Evolutionary conservation across 768 basidiomycete species (phyloP).

Genomic region (Mycena vitilis): DNA sequence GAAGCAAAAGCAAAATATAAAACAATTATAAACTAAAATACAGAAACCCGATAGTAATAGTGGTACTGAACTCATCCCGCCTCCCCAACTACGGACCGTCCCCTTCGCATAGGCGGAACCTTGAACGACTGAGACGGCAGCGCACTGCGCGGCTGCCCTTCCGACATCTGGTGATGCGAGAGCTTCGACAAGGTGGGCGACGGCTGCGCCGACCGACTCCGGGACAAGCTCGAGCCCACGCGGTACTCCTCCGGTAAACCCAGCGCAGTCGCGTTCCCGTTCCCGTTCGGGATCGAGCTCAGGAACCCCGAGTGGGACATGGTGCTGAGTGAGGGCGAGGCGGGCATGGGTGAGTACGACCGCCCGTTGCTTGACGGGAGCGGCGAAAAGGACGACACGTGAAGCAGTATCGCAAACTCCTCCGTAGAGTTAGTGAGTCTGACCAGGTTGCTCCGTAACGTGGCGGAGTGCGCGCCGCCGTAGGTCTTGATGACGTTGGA

Average conservation of each 20-base stretch:
- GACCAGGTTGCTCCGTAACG: slow-evolving; percentile 77
- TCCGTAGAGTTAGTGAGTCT: slow-evolving; percentile 86
- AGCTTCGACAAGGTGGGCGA: slow-evolving; percentile 52
- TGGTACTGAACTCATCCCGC: slow-evolving; percentile 29
- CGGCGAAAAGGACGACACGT: slow-evolving; percentile 85
- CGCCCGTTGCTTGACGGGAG: slow-evolving; percentile 52
- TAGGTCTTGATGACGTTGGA: slow-evolving; percentile 78
- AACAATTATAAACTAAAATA: slow-evolving; percentile 32
- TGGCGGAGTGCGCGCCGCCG: slow-evolving; percentile 67
- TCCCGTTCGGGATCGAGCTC: neutral
- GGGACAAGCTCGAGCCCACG: slow-evolving; percentile 66
- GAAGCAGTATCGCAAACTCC: slow-evolving; percentile 87
- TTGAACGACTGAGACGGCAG: slow-evolving; percentile 62
- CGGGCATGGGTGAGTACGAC: slow-evolving; percentile 70
- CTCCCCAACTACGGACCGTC: slow-evolving; percentile 34
- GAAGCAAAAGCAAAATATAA: slow-evolving; percentile 24
- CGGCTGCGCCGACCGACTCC: slow-evolving; percentile 68
- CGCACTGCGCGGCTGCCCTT: slow-evolving; percentile 63
- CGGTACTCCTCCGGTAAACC: slow-evolving; percentile 57
- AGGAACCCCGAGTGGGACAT: slow-evolving; percentile 25
- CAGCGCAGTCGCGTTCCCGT: neutral
- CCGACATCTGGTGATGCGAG: slow-evolving; percentile 46
- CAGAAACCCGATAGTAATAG: slow-evolving; percentile 21
- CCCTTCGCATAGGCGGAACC: slow-evolving; percentile 47
- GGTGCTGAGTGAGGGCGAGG: slow-evolving; percentile 43